Base-by-base conservation (phyloP, 148 eudicot genomes). In the Amaranthus palmeri region DNA sequence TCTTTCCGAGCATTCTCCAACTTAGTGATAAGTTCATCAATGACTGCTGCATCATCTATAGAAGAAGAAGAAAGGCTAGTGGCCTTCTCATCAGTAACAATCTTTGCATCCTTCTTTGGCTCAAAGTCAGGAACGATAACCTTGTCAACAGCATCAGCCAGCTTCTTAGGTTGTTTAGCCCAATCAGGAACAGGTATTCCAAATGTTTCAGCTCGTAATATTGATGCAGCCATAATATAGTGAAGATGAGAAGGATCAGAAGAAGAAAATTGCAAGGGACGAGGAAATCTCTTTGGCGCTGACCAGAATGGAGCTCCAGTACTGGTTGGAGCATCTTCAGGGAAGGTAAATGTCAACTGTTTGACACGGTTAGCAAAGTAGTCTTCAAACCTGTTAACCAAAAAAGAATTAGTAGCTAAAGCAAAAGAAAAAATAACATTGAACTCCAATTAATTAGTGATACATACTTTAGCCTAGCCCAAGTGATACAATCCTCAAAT, bases 271-370 rank as follows among this genome's bases (percentile, higher is more conserved):
- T 82, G 85, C 81, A 92, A 60, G 2, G 98, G 90, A 46, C 76
- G 86, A 65, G 98, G 98, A 66, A 88, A 92, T 46, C 96, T 88
- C 82, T 93, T 93, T 1, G 98, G 95, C 65, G 98, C 96, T 17
- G 98, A 93, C 98, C 98, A 93, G 74, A 93, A 93, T 64, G 95
- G 96, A 56, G 88, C 88, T 51, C 96, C 98, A 48, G 85, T 88
- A 81, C 96, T 93, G 55, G 96, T 93, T 50, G 79, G 78, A 75
- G 96, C 95, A 78, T 93, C 91, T 80, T 93, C 98, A 14, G 98
- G 98, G 67, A 90, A 91, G 57, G 96, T 91, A 77, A 79, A 93
- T 36, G 83, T 86, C 77, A 93, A 80, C 78, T 93, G 98, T 73
- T 93, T 93, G 65, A 91, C 92, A 50, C 95, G 90, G 83, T 83